These are phyloP conservation scores for Psilocybe mexicana DNA, from an alignment of 1,284 basidiomycete species.

Conservation along the genomic window DNA sequence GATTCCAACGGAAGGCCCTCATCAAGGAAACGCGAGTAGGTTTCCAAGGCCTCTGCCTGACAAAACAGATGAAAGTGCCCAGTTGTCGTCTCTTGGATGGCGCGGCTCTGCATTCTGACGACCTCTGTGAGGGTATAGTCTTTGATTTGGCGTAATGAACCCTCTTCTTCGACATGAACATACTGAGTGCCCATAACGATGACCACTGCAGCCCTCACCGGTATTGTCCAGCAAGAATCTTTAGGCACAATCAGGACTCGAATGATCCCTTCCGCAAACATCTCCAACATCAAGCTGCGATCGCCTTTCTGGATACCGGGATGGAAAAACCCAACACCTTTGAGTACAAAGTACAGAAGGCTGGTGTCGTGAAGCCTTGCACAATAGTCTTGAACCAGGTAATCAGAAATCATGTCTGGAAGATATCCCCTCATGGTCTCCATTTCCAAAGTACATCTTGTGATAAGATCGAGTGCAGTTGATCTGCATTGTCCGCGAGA, in stretches of 20 bases:
- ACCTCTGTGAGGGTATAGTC: conserved; percentile 86
- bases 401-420: conserved; percentile 49
- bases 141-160: conserved; percentile 64
- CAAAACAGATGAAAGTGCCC: conserved; percentile 88
- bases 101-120: conserved; percentile 89
- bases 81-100: conserved; percentile 60
- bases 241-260: conserved; percentile 84
- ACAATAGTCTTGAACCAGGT: conserved; percentile 64
- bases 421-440: conserved; percentile 76
- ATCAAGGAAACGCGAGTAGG: conserved; percentile 79
- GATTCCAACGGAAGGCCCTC: conserved; percentile 93
- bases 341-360: conserved; percentile 78
- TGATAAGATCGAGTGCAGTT: conserved; percentile 85
- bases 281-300: conserved; percentile 76
- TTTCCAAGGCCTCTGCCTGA: conserved; percentile 79
- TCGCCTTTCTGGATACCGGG: conserved; percentile 73
- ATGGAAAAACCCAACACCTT: conserved; percentile 90
- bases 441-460: conserved; percentile 80
- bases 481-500: conserved; percentile 79
- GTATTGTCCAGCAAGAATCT: conserved; percentile 86
- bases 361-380: conserved; percentile 63
- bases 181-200: conserved; percentile 95
- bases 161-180: conserved; percentile 50
- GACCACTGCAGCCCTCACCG: conserved; percentile 79
- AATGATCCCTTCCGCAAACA: conserved; percentile 82